Evolutionary conservation across 192 early-diverging fungal genomes (phyloP).

Genomic region (Rhizophagus prolifer): DNA sequence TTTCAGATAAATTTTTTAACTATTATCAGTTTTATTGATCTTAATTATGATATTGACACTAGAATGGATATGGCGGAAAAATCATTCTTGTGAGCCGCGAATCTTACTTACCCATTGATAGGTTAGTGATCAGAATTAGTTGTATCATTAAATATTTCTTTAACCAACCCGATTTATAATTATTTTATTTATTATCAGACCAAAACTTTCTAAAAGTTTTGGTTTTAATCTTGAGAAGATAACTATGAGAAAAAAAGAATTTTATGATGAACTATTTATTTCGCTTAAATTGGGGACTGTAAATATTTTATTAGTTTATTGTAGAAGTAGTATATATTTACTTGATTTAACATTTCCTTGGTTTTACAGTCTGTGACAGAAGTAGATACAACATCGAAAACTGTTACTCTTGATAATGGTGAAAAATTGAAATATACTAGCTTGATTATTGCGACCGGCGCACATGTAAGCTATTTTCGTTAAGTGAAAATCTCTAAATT

Average conservation of each 20-base stretch:
- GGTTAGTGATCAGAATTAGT: slow-evolving; percentile 26
- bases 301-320: not conserved
- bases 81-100: slow-evolving; percentile 50
- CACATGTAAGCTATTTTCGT: slow-evolving; percentile 35
- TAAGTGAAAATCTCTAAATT: not conserved
- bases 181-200: slow-evolving; percentile 28
- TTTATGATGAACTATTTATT: slow-evolving; percentile 47
- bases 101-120: slow-evolving; percentile 55
- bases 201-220: slow-evolving; percentile 57
- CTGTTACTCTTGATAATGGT: slow-evolving; percentile 42
- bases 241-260: slow-evolving; percentile 41
- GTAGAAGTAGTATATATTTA: not conserved
- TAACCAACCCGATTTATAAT: not conserved
- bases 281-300: slow-evolving; percentile 48
- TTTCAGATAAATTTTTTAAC: not conserved
- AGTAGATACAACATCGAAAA: slow-evolving; percentile 43
- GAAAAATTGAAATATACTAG: slow-evolving; percentile 39
- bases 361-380: slow-evolving; percentile 29
- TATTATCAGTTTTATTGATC: not conserved
- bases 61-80: slow-evolving; percentile 48
- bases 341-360: not conserved
- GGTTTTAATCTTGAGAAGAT: slow-evolving; percentile 40
- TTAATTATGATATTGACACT: not conserved
- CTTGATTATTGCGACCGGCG: slow-evolving; percentile 57
- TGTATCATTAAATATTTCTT: not conserved